A percentile compares a stretch with the other conserved stretches of the same genome.
These are phyloP conservation scores for Apiospora arundinis DNA, from an alignment of 2,329 filamentous ascomycete species.

Conservation along the genomic window DNA sequence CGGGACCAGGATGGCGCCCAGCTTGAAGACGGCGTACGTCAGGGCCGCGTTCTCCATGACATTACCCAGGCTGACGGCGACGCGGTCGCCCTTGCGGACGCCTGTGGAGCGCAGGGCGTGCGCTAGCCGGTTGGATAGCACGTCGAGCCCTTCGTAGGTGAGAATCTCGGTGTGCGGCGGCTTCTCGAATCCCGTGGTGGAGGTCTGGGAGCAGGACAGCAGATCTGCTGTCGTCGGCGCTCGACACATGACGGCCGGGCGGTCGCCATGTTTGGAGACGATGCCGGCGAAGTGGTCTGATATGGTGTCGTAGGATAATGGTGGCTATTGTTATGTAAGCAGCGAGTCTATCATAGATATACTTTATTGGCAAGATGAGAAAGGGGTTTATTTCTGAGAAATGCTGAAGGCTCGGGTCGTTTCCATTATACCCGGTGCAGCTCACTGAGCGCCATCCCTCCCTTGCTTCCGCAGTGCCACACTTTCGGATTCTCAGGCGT, in stretches of 20 bases:
- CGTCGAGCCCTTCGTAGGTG: conserved; percentile 78
- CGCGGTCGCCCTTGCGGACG: conserved; percentile 81
- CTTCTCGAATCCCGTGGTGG: neutral
- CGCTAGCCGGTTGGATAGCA: conserved; percentile 77
- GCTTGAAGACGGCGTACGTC: conserved; percentile 90
- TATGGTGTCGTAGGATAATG: conserved; percentile 71
- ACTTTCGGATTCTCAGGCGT: neutral
- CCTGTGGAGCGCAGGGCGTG: conserved; percentile 72
- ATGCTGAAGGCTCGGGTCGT: neutral
- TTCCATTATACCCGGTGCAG: neutral
- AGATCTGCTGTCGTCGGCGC: conserved; percentile 42
- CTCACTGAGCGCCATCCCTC: neutral
- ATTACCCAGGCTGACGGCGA: conserved; percentile 88
- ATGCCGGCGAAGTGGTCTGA: conserved; percentile 74
- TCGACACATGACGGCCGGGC: conserved; percentile 62
- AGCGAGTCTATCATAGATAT: neutral
- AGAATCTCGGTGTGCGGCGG: conserved; percentile 70
- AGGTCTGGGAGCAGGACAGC: neutral
- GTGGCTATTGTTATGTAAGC: conserved; percentile 55
- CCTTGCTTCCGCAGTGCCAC: neutral
- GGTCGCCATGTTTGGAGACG: conserved; percentile 69
- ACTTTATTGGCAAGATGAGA: neutral
- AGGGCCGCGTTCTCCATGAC: conserved; percentile 81
- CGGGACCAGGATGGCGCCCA: conserved; percentile 93
- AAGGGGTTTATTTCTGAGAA: neutral